Evolutionary conservation across 352 stramenopile genomes (phyloP).

Genomic region (Phytophthora meadii): DNA sequence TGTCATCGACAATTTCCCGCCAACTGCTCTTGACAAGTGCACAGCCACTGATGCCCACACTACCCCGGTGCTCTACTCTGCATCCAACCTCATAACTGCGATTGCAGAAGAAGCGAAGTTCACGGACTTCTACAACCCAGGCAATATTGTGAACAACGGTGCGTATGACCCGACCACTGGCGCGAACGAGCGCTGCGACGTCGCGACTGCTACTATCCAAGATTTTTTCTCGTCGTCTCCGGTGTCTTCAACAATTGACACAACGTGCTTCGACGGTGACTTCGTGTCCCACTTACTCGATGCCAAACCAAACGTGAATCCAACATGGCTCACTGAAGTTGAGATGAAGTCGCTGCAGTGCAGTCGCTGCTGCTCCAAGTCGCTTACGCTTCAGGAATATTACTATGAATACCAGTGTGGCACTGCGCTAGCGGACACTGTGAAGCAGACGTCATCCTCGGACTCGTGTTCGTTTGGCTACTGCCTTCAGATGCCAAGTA

Average conservation of each 20-base stretch:
- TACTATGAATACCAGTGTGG: constrained; percentile 37
- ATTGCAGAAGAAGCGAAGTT: constrained; percentile 25
- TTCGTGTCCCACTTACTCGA: constrained; percentile 17
- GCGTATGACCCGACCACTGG: constrained; percentile 11
- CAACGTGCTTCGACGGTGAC: constrained; percentile 12
- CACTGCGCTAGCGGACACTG: background rate
- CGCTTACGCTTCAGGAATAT: constrained; percentile 19
- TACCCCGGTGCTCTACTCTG: constrained; percentile 1
- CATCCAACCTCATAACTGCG: constrained; percentile 7
- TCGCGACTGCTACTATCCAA: constrained; percentile 5
- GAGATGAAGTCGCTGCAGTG: constrained; percentile 20
- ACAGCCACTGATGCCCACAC: background rate
- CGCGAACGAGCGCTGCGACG: constrained; percentile 16
- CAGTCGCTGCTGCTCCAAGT: constrained; percentile 32
- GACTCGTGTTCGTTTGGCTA: constrained; percentile 24
- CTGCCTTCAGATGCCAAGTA: constrained; percentile 17
- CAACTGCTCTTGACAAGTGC: constrained; percentile 5
- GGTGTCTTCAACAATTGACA: constrained; percentile 3
- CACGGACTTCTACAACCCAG: constrained; percentile 10
- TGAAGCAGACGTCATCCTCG: constrained; percentile 9
- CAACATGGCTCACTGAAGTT: background rate
- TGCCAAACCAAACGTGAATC: background rate
- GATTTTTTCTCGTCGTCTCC: constrained; percentile 15
- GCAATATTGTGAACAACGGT: constrained; percentile 14
- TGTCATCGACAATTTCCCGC: constrained; percentile 33